Evolutionary conservation across 352 stramenopile genomes (phyloP).

Genomic region (Globisporangium nagaii): DNA sequence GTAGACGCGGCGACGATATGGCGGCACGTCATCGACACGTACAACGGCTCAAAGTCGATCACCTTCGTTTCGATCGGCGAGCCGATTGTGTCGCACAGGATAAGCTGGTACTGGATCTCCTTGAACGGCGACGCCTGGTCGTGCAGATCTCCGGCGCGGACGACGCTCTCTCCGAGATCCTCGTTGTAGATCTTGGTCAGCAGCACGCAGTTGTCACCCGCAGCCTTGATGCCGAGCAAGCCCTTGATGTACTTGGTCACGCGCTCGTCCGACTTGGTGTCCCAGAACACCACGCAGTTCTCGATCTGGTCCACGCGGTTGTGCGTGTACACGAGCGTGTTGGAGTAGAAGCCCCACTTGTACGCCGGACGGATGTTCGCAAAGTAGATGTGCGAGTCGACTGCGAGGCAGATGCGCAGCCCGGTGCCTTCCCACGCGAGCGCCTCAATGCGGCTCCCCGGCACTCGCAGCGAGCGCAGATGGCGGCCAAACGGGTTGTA

Average conservation of each 20-base stretch:
- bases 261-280: conserved; percentile 83
- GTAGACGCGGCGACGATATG: conserved; percentile 78
- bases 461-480: conserved; percentile 85
- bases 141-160: conserved; percentile 3
- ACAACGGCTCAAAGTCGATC: conserved; percentile 81
- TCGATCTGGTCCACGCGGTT: conserved; percentile 84
- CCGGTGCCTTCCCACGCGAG: conserved; percentile 91
- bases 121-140: conserved; percentile 26
- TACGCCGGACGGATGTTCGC: conserved; percentile 92
- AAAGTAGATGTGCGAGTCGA: conserved; percentile 95
- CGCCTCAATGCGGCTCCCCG: conserved; percentile 79
- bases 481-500: conserved; percentile 87
- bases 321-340: conserved; percentile 91
- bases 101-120: conserved; percentile 78
- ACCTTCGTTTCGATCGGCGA: conserved; percentile 82
- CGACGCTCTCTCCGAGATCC: conserved; percentile 32
- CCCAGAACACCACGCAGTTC: conserved; percentile 90
- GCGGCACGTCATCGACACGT: conserved; percentile 82
- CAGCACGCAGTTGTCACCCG: conserved; percentile 84
- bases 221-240: conserved; percentile 69
- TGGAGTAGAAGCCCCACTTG: conserved; percentile 87
- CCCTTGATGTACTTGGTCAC: conserved; percentile 86
- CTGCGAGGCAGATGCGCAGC: conserved; percentile 88
- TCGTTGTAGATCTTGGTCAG: conserved; percentile 83
- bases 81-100: conserved; percentile 83